A percentile compares a stretch with the other conserved stretches of the same genome.
These are phyloP conservation scores for Fusarium sulawesiense DNA, from an alignment of 2,329 filamentous ascomycete species.

Conservation along the genomic window DNA sequence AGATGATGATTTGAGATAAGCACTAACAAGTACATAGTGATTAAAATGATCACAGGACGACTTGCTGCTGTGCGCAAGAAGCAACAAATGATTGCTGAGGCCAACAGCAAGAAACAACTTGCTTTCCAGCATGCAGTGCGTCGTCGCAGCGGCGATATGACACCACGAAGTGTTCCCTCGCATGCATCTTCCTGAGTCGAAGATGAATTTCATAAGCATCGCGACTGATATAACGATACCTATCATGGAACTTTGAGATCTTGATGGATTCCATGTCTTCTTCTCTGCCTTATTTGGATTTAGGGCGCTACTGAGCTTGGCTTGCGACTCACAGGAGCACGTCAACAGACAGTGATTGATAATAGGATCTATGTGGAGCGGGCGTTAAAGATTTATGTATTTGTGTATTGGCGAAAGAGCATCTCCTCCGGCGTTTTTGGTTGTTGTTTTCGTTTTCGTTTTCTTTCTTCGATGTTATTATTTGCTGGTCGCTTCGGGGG, in stretches of 20 bases:
- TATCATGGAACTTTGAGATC: slow-evolving; percentile 40
- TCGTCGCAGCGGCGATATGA: slow-evolving; percentile 67
- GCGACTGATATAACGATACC: slow-evolving; percentile 34
- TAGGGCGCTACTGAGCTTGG: slow-evolving; percentile 38
- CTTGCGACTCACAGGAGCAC: slow-evolving; percentile 44
- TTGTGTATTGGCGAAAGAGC: slow-evolving; percentile 31
- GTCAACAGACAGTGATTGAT: slow-evolving; percentile 41
- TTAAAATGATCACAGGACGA: slow-evolving; percentile 70
- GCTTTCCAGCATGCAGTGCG: slow-evolving; percentile 57
- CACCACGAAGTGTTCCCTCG: slow-evolving; percentile 65
- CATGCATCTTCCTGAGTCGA: slow-evolving; percentile 54
- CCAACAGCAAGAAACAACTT: slow-evolving; percentile 61
- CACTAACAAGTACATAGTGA: slow-evolving; percentile 60
- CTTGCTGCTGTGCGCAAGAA: slow-evolving; percentile 69
- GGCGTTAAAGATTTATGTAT: slow-evolving; percentile 39
- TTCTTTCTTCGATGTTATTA: slow-evolving; percentile 3
- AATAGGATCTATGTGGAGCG: slow-evolving; percentile 40
- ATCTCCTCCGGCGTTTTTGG: slow-evolving; percentile 46
- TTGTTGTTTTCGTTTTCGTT: slow-evolving; percentile 2
- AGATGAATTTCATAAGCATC: slow-evolving; percentile 10
- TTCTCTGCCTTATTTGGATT: slow-evolving; percentile 37
- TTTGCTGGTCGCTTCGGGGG: slow-evolving; percentile 10
- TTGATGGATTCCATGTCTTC: slow-evolving; percentile 40
- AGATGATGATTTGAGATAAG: neutral
- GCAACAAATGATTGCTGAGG: slow-evolving; percentile 69